Evolutionary conservation across 2,329 filamentous ascomycete genomes (phyloP), one percentile per base, ranked within the genome.

Genomic region (Colletotrichum endophyticum): DNA sequence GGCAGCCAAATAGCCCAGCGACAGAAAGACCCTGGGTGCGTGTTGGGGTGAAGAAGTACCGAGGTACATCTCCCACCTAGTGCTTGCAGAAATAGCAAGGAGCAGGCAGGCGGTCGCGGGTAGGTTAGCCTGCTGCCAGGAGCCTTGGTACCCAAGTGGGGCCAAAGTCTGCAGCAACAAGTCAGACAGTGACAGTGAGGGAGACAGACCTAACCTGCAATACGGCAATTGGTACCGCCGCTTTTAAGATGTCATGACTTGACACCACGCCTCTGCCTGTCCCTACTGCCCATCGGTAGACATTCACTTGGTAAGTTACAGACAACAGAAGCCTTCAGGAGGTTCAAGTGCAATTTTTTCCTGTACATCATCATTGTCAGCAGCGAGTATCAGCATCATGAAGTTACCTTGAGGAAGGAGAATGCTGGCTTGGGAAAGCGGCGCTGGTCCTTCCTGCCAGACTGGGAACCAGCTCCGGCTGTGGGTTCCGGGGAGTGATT

Each of bases 11-110:
- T 4, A 44, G 30, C 32, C 22, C 32, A 69, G 63, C 27, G 22
- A n/a, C 15, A 56, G 53, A 53, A 73, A 39, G 73, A 73, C 73
- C 73, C 73, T 75, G 22, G 69, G 15, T 67, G 72, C 53, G 62
- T 64, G 6, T 49, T 22, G n/a, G 25, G 8, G 36, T 25, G 56
- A 36, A 13, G 32, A 49, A 25, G 53, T 72, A 62, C 59, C n/a
- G 49, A 64, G 39, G 49, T 34, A 61, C 59, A 53, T 36, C 25
- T 22, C 44, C 30, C 22, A 39, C 59, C 9, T 34, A 44, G 44
- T 59, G 62, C 32, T 61, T 69, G 70, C 66, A 70, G 59, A 57
- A 44, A 57, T 25, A 62, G 61, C 34, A 22, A 67, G 36, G 56
- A 64, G 36, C 61, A 53, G 61, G 27, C 19, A 30, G 28, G 16